Percentiles rank a stretch among this genome's conserved stretches.
phyloP scores from a whole-genome alignment of 2,329 filamentous ascomycete genomes.

The Xylariaceae sp. region DNA sequence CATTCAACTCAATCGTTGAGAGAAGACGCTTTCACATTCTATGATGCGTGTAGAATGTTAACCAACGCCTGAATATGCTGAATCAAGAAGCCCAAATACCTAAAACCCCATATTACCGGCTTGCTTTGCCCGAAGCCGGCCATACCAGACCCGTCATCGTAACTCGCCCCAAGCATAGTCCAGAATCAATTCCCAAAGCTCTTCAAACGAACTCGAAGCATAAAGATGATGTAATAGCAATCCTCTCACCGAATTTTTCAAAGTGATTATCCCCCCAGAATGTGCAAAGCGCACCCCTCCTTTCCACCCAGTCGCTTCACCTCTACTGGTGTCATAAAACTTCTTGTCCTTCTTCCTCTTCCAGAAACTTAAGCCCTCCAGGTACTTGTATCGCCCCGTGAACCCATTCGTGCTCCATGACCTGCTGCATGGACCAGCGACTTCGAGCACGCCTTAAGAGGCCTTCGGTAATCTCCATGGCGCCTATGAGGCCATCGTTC shows the following conservation, averaged over 20 bases:
- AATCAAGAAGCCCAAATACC: not conserved
- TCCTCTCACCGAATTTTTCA: too few relatives aligned
- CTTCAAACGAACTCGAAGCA: not conserved
- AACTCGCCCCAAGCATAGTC: not conserved
- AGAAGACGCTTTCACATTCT: not conserved
- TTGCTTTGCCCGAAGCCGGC: not conserved
- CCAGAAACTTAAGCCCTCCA: slow-evolving; percentile 55
- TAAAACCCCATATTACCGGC: not conserved
- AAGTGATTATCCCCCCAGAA: too few relatives aligned
- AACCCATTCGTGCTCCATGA: slow-evolving; percentile 73
- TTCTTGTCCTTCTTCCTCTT: slow-evolving; percentile 55
- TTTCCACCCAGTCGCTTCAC: not conserved
- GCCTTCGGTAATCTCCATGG: slow-evolving; percentile 76
- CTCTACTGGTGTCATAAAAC: slow-evolving; percentile 36
- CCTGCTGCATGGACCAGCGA: slow-evolving; percentile 70
- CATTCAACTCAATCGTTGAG: not conserved
- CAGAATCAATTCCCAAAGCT: not conserved
- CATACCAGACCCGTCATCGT: not conserved
- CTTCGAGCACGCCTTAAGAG: slow-evolving; percentile 77
- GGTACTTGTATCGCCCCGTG: slow-evolving; percentile 66
- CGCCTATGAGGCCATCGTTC: slow-evolving; percentile 64
- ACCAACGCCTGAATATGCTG: not conserved
- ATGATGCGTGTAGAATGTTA: slow-evolving; percentile 1
- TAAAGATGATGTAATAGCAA: not conserved
- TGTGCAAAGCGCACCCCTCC: not conserved